Evolutionary conservation across 2,329 filamentous ascomycete genomes (phyloP).

Genomic region (Pseudogymnoascus sp.): DNA sequence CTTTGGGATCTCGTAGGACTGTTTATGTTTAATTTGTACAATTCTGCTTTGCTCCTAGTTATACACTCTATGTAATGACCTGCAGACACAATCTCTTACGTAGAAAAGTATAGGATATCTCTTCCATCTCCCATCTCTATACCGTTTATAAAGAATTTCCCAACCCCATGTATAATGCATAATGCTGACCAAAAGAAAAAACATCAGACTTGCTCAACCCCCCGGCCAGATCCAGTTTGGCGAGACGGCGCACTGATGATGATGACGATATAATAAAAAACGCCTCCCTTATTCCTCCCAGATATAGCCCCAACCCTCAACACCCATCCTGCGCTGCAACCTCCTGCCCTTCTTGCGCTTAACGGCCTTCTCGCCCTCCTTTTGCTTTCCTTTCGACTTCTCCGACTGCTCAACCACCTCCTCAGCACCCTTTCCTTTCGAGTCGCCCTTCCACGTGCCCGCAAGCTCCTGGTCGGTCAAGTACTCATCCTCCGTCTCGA

Average conservation of each 20-base stretch:
- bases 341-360: constrained; percentile 3
- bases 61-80: constrained; percentile 6
- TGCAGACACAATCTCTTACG: background rate
- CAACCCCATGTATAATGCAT: constrained; percentile 2
- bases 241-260: background rate
- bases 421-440: background rate
- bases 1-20: background rate
- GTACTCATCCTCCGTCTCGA: background rate
- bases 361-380: background rate
- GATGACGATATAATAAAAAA: background rate
- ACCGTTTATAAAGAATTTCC: background rate
- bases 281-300: background rate
- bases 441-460: background rate
- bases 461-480: background rate
- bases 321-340: constrained; percentile 1
- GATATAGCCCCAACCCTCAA: background rate
- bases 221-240: constrained; percentile 3
- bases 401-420: background rate
- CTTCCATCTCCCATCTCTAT: background rate
- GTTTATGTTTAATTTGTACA: background rate
- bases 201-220: background rate
- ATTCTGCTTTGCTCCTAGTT: background rate
- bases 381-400: background rate
- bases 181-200: background rate
- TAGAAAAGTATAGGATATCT: background rate